These are phyloP conservation scores for Trifolium dubium DNA, from an alignment of 306 rosid genomes.

Conservation along the genomic window DNA sequence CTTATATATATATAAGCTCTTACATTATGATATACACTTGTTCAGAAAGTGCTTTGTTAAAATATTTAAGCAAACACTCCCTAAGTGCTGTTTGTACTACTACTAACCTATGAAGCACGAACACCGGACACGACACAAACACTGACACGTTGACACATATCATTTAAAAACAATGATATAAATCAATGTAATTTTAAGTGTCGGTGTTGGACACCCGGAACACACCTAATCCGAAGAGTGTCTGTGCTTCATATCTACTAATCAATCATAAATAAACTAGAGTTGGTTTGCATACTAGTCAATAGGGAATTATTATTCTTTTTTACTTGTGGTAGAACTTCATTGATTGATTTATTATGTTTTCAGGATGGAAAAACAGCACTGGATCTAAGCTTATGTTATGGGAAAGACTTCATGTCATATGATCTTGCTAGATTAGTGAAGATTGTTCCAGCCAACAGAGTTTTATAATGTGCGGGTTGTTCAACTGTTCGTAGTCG, in stretches of 20 bases:
- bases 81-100: not conserved
- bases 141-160: no score
- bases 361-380: constrained; percentile 92
- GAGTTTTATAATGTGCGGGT: constrained; percentile 47
- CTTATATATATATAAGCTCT: not conserved
- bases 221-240: no score
- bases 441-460: constrained; percentile 57
- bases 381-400: constrained; percentile 79
- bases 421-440: constrained; percentile 78
- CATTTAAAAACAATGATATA: no score
- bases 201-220: no score
- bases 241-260: no score
- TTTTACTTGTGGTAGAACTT: constrained; percentile 23
- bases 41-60: not conserved
- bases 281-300: not conserved
- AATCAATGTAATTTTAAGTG: no score
- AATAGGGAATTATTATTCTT: not conserved
- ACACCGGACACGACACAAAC: no score
- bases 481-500: constrained; percentile 14
- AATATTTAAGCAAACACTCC: not conserved
- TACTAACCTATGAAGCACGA: no score
- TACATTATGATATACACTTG: not conserved
- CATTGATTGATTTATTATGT: constrained; percentile 36
- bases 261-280: constrained; percentile 12
- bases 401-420: constrained; percentile 88